Conservation (phyloP, 2,329 filamentous ascomycete species). For the Botrytis paeoniae region DNA sequence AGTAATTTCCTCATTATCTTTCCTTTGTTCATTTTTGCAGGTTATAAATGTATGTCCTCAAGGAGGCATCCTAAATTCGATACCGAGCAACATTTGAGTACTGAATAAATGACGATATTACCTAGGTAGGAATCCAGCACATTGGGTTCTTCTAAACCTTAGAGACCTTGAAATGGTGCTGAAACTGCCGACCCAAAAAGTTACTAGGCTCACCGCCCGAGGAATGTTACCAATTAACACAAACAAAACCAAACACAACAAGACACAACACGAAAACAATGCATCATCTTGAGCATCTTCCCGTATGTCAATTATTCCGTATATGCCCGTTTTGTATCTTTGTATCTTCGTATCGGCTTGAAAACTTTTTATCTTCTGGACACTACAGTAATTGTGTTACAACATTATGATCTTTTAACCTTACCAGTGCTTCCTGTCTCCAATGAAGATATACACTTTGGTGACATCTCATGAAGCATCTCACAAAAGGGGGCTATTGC, state of each 20-base stretch:
- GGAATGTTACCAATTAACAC: neutral
- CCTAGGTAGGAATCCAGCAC: neutral
- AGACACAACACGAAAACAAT: slow-evolving; percentile 11
- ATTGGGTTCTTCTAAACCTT: neutral
- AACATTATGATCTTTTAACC: neutral
- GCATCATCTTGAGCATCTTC: slow-evolving; percentile 15
- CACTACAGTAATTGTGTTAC: neutral
- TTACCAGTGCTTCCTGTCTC: neutral
- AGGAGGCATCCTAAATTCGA: slow-evolving; percentile 28
- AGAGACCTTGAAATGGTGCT: neutral
- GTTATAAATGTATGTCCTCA: slow-evolving; percentile 22
- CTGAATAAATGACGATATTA: neutral
- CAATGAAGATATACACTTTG: neutral
- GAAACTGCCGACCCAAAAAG: slow-evolving; percentile 1
- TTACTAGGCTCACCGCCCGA: slow-evolving; percentile 6
- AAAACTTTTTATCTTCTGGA: neutral
- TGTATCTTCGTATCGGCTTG: neutral
- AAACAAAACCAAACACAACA: slow-evolving; percentile 2
- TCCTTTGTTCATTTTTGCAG: slow-evolving; percentile 35
- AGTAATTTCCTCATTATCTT: slow-evolving; percentile 38
- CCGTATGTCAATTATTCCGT: neutral
- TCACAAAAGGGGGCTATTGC: neutral
- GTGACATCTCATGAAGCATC: neutral
- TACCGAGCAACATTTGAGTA: neutral
- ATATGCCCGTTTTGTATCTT: neutral